A percentile compares a stretch with the other conserved stretches of the same genome.
phyloP scores from a whole-genome alignment of 164 flowering plant species.

The Cinnamomum micranthum region DNA sequence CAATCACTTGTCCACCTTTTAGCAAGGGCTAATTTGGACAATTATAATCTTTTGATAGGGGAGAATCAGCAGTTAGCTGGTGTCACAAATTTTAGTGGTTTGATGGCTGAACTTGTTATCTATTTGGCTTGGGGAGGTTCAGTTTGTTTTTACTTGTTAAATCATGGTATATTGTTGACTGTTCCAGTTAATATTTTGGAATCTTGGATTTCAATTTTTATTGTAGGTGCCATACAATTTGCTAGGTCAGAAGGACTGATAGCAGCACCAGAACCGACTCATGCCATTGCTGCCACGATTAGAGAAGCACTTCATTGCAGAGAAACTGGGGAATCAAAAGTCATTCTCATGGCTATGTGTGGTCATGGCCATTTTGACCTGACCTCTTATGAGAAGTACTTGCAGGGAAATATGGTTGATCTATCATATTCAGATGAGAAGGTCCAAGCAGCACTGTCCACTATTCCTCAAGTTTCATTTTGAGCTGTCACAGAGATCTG shows the following conservation, averaged over 20 bases:
- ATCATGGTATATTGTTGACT: neutral
- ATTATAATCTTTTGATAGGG: no score
- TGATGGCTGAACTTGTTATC: neutral
- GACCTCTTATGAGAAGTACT: slow-evolving; percentile 81
- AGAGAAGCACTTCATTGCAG: slow-evolving; percentile 84
- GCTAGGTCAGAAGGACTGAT: slow-evolving; percentile 85
- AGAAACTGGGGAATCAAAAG: slow-evolving; percentile 84
- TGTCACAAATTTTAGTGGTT: neutral
- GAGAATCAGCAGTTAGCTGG: no score
- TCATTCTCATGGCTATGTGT: slow-evolving; percentile 89
- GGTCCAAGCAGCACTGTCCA: slow-evolving; percentile 52
- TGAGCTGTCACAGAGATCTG: slow-evolving; percentile 3
- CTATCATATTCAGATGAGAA: slow-evolving; percentile 59
- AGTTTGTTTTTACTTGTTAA: neutral
- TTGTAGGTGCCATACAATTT: slow-evolving; percentile 83
- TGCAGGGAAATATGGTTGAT: slow-evolving; percentile 81
- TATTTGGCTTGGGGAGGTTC: neutral
- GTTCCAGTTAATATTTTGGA: neutral
- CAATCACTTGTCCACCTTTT: no score
- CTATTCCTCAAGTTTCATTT: slow-evolving; percentile 42
- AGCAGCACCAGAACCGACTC: slow-evolving; percentile 96
- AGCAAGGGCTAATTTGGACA: no score
- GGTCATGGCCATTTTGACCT: slow-evolving; percentile 99
- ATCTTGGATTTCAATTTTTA: slow-evolving; percentile 3
- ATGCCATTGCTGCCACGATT: slow-evolving; percentile 94